Evolutionary conservation across 2,329 filamentous ascomycete species (phyloP).

Genomic region (Cadophora luteo-olivacea): DNA sequence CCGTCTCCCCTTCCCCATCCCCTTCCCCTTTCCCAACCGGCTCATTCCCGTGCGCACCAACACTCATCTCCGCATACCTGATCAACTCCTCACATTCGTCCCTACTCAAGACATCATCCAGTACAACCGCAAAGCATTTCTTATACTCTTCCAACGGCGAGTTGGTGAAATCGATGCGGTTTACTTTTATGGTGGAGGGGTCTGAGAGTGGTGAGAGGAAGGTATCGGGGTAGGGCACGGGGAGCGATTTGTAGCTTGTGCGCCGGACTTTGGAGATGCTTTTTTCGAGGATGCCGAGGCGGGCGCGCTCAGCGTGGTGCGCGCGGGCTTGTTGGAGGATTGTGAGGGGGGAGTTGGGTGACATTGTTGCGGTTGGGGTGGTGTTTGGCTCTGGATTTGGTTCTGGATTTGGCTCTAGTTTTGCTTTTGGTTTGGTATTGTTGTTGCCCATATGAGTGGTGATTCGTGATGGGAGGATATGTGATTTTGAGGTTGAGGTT

Average conservation of each 20-base stretch:
- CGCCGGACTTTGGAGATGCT: neutral
- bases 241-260: constrained; percentile 45
- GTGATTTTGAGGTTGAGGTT: neutral
- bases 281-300: neutral
- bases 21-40: neutral
- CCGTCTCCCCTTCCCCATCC: neutral
- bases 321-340: constrained; percentile 17
- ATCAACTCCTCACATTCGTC: constrained; percentile 67
- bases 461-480: neutral
- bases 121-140: constrained; percentile 62
- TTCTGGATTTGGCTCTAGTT: too few species aligned
- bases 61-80: constrained; percentile 52
- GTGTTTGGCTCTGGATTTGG: too few species aligned
- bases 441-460: neutral
- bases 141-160: constrained; percentile 59
- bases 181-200: constrained; percentile 52
- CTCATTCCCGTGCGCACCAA: constrained; percentile 49
- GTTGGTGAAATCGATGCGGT: constrained; percentile 59
- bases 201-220: constrained; percentile 56
- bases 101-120: constrained; percentile 66
- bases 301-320: constrained; percentile 1
- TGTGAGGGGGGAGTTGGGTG: constrained; percentile 1
- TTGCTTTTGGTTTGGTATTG: neutral
- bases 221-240: constrained; percentile 50
- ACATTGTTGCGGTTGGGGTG: neutral